Conservation (phyloP, 768 basidiomycete species). For the Suillus paluster region DNA sequence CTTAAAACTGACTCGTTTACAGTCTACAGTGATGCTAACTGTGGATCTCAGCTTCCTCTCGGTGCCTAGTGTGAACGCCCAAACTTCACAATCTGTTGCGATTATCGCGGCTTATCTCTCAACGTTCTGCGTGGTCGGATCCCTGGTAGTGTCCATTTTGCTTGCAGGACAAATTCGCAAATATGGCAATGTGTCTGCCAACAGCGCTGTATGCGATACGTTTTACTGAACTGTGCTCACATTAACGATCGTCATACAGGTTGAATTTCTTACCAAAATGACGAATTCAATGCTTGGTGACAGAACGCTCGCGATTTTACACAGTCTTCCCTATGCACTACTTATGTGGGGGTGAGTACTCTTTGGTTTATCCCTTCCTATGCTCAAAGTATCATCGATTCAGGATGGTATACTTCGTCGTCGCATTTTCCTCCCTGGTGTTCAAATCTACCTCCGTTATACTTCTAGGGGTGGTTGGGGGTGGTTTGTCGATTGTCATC, state of each 20-base stretch:
- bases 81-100: constrained; percentile 15
- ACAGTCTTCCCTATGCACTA: constrained; percentile 6
- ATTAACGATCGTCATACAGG: not conserved
- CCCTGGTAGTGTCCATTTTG: constrained; percentile 11
- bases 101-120: constrained; percentile 9
- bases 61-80: constrained; percentile 31
- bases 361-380: not conserved
- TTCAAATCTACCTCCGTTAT: not conserved
- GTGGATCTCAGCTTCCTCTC: constrained; percentile 39
- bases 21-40: constrained; percentile 39
- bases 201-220: not conserved
- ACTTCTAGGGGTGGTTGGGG: not conserved
- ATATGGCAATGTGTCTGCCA: not conserved
- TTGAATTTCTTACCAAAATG: not conserved
- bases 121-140: constrained; percentile 11
- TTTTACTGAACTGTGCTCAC: not conserved
- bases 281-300: not conserved
- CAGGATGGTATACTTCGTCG: not conserved
- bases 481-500: not conserved
- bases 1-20: not conserved
- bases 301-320: not conserved
- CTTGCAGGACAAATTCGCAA: not conserved
- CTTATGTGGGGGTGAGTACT: constrained; percentile 6
- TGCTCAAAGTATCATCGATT: not conserved
- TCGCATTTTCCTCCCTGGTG: not conserved